Base-by-base conservation (phyloP, 495 filamentous ascomycete species). In the Cercophora sp. region DNA sequence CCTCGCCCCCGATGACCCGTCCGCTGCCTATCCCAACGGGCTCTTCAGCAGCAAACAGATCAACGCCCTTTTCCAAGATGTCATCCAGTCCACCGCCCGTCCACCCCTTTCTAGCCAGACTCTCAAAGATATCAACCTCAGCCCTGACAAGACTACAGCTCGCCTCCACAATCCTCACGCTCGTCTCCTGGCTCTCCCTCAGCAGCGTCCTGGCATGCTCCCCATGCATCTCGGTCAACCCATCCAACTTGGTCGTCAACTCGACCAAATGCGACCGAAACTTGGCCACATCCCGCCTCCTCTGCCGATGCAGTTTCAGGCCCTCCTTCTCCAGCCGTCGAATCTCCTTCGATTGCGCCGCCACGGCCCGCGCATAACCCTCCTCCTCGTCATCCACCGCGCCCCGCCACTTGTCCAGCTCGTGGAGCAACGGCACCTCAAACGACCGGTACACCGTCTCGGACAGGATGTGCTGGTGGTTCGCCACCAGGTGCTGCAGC, bases 121-220 rank as follows among this genome's bases (percentile, higher is more conserved):
- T 74, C 66, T 85, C 82, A 57, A 84, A 85, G 42, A 85, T 84
- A 52, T 85, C 82, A 5, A 84, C 75, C 65, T 85, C 82, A 37
- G 82, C 82, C 18, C 82, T 72, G 19, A 84, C 81, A 4, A 85
- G 68, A 37, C 74, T 74, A 36, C 80, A 82, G 20, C 79, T 76
- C n/a, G 76, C 78, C 43, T 85, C 82, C 5, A 84, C 69, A 52
- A 85, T 82, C 41, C 68, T 66, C 9, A 59, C 63, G 23, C 76
- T 80, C 54, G 79, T 78, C 57, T 83, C 80, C 64, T 84, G 81
- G 35, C 74, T 73, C 52, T 83, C 78, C 45, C 77, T 57, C 44
- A 84, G 61, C 45, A 83, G 59, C 1, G 69, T 73, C 26, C 78
- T 70, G 18, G 78, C 76, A 54, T 85, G 81, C 24, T 71, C 70